phyloP scores from a whole-genome alignment of 176 grass and related monocot species.

The Metroxylon sagu region DNA sequence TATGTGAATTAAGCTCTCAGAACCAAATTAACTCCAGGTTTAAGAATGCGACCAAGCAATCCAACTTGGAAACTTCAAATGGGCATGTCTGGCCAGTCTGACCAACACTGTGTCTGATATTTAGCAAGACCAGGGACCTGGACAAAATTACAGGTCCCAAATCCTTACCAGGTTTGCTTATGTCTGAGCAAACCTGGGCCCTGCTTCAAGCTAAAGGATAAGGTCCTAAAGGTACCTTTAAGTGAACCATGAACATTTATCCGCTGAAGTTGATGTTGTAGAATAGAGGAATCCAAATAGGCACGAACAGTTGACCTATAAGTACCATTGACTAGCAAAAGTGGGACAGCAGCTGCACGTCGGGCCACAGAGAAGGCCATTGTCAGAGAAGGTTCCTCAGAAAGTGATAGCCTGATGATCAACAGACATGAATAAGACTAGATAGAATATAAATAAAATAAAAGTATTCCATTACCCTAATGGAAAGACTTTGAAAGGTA shows the following conservation, averaged over 20 bases:
- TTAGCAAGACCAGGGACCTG: too few species aligned
- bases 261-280: conserved; percentile 74
- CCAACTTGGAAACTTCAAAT: background rate
- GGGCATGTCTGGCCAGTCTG: too few species aligned
- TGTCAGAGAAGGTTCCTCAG: conserved; percentile 64
- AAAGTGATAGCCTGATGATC: conserved; percentile 48
- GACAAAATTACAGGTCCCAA: too few species aligned
- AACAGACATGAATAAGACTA: conserved; percentile 1
- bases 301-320: conserved; percentile 81
- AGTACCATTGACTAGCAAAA: conserved; percentile 90
- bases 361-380: conserved; percentile 91
- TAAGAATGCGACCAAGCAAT: background rate
- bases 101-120: too few species aligned
- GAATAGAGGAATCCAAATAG: conserved; percentile 86
- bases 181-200: too few species aligned
- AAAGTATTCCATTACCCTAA: background rate
- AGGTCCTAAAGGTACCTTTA: conserved; percentile 41
- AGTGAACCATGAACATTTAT: conserved; percentile 48
- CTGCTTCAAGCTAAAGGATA: too few species aligned
- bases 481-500: too few species aligned
- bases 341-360: conserved; percentile 78
- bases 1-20: background rate
- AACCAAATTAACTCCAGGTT: conserved; percentile 3
- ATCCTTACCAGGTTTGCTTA: too few species aligned
- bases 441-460: background rate